Conservation (phyloP, 768 basidiomycete genomes). For the Pleurotus salmoneostramineus region DNA sequence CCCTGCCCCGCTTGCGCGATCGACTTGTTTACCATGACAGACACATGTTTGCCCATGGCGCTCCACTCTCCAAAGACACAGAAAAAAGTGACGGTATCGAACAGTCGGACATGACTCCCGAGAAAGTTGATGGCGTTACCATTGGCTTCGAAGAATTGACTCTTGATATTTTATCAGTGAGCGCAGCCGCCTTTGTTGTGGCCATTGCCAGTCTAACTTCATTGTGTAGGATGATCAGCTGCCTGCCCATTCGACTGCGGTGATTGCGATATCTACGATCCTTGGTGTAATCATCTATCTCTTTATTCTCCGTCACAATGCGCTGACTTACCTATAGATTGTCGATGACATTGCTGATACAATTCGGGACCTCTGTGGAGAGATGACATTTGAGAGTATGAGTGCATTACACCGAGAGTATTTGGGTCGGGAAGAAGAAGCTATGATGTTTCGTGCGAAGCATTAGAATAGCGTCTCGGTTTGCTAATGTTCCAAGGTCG, state of each 20-base stretch:
- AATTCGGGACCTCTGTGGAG: conserved; percentile 36
- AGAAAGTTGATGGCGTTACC: conserved; percentile 34
- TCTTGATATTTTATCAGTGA: conserved; percentile 32
- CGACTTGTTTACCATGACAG: conserved; percentile 40
- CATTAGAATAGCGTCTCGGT: too few relatives aligned
- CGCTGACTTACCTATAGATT: conserved; percentile 19
- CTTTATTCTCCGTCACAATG: not conserved
- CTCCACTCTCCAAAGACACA: not conserved
- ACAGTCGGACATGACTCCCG: conserved; percentile 14
- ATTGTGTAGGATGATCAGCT: conserved; percentile 33
- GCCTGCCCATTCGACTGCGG: conserved; percentile 38
- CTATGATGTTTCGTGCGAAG: conserved; percentile 10
- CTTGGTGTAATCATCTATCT: conserved; percentile 25
- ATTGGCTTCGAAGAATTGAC: conserved; percentile 39
- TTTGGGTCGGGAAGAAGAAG: conserved; percentile 32
- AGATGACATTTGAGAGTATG: conserved; percentile 36
- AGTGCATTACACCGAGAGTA: conserved; percentile 31
- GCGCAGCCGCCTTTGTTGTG: conserved; percentile 2
- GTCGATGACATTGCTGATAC: conserved; percentile 37
- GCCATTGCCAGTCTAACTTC: not conserved
- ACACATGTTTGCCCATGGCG: conserved; percentile 14
- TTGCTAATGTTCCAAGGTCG: too few relatives aligned
- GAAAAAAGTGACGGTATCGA: not conserved
- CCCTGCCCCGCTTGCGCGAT: conserved; percentile 35
- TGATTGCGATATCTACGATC: conserved; percentile 36